A percentile compares a stretch with the other conserved stretches of the same genome.
Evolutionary conservation across 306 rosid genomes (phyloP).

Genomic region (Trichosanthes truncata): DNA sequence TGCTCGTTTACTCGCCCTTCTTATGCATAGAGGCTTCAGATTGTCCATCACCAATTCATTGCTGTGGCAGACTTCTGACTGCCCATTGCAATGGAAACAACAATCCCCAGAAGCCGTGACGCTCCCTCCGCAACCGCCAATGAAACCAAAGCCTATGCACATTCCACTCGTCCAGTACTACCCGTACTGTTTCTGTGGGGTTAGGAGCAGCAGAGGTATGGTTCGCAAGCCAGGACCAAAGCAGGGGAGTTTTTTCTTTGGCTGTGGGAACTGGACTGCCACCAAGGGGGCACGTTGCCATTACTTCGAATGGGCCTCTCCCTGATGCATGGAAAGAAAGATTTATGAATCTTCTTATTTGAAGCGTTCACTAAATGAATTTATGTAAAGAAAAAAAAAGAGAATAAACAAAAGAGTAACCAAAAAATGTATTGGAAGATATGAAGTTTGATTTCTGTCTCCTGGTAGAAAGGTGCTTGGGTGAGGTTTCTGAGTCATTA

Average conservation of each 20-base stretch:
- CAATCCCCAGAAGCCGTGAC: constrained; percentile 40
- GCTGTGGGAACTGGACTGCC: constrained; percentile 84
- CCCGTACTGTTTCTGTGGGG: constrained; percentile 75
- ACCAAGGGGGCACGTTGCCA: constrained; percentile 75
- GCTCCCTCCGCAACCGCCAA: constrained; percentile 31
- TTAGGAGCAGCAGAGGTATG: constrained; percentile 58
- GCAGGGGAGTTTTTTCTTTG: constrained; percentile 72
- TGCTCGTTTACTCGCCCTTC: constrained; percentile 64
- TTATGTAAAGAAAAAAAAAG: background rate
- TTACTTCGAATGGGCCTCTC: constrained; percentile 79
- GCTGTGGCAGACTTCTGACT: constrained; percentile 55
- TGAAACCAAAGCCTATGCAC: constrained; percentile 43
- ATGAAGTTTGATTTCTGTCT: constrained; percentile 37
- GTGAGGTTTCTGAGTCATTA: constrained; percentile 44
- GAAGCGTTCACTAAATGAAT: constrained; percentile 25
- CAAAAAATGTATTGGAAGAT: constrained; percentile 13
- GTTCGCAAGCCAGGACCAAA: constrained; percentile 78
- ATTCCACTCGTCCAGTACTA: constrained; percentile 33
- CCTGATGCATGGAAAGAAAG: constrained; percentile 32
- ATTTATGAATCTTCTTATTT: constrained; percentile 24
- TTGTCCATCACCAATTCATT: constrained; percentile 65
- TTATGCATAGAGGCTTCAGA: constrained; percentile 67
- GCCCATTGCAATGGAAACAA: constrained; percentile 44
- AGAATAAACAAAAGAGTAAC: background rate
- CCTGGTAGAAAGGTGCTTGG: constrained; percentile 40